Evolutionary conservation across 148 eudicot species (phyloP).

Genomic region (Rhododendron simsii): DNA sequence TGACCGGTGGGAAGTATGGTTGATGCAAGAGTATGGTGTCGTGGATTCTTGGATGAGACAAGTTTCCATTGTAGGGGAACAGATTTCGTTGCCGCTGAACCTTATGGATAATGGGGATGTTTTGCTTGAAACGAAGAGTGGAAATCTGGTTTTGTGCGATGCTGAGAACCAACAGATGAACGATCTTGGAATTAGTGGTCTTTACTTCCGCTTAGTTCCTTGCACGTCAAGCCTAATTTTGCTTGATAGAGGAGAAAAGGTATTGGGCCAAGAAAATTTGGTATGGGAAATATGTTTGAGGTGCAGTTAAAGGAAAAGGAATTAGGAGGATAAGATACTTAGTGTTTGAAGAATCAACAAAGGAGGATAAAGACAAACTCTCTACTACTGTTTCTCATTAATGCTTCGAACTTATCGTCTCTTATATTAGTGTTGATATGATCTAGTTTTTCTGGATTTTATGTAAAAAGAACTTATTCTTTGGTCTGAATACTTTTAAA

Average conservation of each 20-base stretch:
- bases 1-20: constrained; percentile 24
- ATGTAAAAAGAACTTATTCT: neutral
- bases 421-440: neutral
- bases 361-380: neutral
- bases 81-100: constrained; percentile 6
- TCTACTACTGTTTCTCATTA: neutral
- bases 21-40: constrained; percentile 30
- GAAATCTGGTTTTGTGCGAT: constrained; percentile 15
- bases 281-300: neutral
- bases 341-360: neutral
- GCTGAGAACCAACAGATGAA: constrained; percentile 3
- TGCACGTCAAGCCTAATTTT: constrained; percentile 20
- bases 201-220: constrained; percentile 14
- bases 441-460: neutral
- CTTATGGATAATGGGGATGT: constrained; percentile 9
- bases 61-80: neutral
- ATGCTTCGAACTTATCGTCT: neutral
- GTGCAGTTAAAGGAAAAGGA: neutral
- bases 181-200: constrained; percentile 15
- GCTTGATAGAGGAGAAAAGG: constrained; percentile 17
- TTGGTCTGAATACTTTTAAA: too few species aligned
- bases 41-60: constrained; percentile 29
- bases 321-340: neutral
- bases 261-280: neutral
- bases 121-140: constrained; percentile 7